Percentiles rank a stretch among this genome's conserved stretches.
These are phyloP conservation scores for Zymoseptoria tritici DNA, from an alignment of 2,329 filamentous ascomycete species.

Conservation along the genomic window DNA sequence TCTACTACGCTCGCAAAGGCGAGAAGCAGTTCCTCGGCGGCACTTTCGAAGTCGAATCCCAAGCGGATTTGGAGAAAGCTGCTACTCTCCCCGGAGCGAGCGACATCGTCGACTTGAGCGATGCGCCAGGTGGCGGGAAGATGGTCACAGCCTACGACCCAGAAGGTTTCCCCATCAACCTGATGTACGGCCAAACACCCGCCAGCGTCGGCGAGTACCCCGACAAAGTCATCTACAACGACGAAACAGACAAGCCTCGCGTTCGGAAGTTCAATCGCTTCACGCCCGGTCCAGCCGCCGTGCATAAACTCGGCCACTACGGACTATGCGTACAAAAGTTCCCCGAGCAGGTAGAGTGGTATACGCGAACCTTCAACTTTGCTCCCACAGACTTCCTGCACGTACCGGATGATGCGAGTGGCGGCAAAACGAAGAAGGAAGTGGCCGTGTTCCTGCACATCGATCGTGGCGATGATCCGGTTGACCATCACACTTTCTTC, in stretches of 20 bases:
- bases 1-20: constrained; percentile 37
- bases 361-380: constrained; percentile 39
- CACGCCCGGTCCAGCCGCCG: constrained; percentile 42
- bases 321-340: constrained; percentile 8
- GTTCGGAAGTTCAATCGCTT: constrained; percentile 36
- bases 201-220: constrained; percentile 19
- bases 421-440: constrained; percentile 24
- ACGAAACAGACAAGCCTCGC: constrained; percentile 33
- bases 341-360: constrained; percentile 29
- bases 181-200: constrained; percentile 33
- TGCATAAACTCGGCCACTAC: constrained; percentile 19
- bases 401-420: constrained; percentile 16
- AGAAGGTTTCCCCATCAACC: constrained; percentile 35
- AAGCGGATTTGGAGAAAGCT: constrained; percentile 38
- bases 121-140: constrained; percentile 36
- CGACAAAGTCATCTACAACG: constrained; percentile 31
- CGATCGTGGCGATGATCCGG: constrained; percentile 41
- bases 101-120: constrained; percentile 25
- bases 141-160: constrained; percentile 34
- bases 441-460: constrained; percentile 47
- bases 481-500: constrained; percentile 51
- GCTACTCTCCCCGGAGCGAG: constrained; percentile 23
- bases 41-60: constrained; percentile 36
- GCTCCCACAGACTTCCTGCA: constrained; percentile 39
- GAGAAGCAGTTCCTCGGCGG: constrained; percentile 38